Conservation (phyloP, 2,329 filamentous ascomycete species). For the Penicillium sp. region DNA sequence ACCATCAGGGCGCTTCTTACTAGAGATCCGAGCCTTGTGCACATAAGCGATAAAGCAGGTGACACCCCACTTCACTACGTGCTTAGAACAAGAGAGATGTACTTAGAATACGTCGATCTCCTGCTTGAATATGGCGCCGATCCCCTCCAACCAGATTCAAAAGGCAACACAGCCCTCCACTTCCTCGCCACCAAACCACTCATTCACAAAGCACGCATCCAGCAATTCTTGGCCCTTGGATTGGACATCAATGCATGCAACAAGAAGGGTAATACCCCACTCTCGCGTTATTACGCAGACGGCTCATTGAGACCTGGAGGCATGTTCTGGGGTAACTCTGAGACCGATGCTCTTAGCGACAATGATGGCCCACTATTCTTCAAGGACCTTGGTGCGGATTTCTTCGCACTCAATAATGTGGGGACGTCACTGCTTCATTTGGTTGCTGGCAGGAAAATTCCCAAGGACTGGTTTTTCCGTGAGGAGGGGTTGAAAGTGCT, state of each 20-base stretch:
- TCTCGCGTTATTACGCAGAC: background rate
- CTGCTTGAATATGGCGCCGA: constrained; percentile 18
- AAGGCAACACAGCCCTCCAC: constrained; percentile 17
- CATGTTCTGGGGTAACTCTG: background rate
- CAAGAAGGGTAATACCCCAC: constrained; percentile 10
- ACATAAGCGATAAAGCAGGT: constrained; percentile 2
- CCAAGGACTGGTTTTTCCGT: background rate
- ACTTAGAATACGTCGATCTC: background rate
- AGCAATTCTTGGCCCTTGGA: constrained; percentile 4
- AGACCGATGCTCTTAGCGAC: background rate
- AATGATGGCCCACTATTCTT: background rate
- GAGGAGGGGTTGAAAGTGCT: background rate
- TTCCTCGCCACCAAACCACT: background rate
- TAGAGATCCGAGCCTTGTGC: constrained; percentile 11
- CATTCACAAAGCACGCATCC: background rate
- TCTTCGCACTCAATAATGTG: constrained; percentile 3
- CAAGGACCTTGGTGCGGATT: constrained; percentile 11
- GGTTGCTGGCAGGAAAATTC: constrained; percentile 1
- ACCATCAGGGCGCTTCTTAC: background rate
- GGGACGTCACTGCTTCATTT: constrained; percentile 19
- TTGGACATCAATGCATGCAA: constrained; percentile 14
- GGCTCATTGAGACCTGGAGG: background rate
- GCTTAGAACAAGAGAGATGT: background rate
- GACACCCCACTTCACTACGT: constrained; percentile 18
- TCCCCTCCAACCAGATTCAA: constrained; percentile 8